phyloP scores from a whole-genome alignment of 768 basidiomycete species.

The Neoboletus magnificus region DNA sequence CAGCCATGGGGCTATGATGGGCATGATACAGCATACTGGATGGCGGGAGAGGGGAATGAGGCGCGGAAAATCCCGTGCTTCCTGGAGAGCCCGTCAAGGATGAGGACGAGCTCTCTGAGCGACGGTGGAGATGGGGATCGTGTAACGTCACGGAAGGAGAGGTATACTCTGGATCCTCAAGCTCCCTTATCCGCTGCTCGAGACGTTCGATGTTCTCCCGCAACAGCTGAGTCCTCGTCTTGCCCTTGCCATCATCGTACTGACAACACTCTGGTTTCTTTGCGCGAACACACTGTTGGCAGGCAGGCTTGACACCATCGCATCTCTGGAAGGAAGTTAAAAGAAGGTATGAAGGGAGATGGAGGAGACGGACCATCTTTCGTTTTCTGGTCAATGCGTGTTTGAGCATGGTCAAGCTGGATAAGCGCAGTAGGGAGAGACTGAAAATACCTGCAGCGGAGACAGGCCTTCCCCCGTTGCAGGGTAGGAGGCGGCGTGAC shows the following conservation, averaged over 20 bases:
- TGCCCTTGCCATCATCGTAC: conserved; percentile 83
- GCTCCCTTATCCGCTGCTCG: conserved; percentile 67
- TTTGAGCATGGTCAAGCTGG: conserved; percentile 12
- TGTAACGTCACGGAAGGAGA: conserved; percentile 68
- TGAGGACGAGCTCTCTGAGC: conserved; percentile 50
- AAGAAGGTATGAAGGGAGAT: not conserved
- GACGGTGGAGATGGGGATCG: conserved; percentile 52
- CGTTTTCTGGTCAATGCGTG: conserved; percentile 47
- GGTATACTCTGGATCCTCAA: conserved; percentile 71
- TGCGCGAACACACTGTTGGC: conserved; percentile 73
- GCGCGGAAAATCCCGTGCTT: conserved; percentile 49
- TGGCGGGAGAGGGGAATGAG: conserved; percentile 56
- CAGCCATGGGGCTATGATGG: not conserved
- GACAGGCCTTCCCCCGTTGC: conserved; percentile 68
- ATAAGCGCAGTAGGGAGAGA: not conserved
- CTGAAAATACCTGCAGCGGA: conserved; percentile 60
- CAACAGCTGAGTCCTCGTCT: conserved; percentile 75
- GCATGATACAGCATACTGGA: conserved; percentile 40
- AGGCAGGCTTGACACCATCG: conserved; percentile 73
- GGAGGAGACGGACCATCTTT: conserved; percentile 52
- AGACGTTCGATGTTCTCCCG: conserved; percentile 74
- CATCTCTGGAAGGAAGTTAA: conserved; percentile 52
- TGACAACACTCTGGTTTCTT: conserved; percentile 75
- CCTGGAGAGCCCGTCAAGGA: conserved; percentile 50
- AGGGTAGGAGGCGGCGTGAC: conserved; percentile 39